phyloP scores from a whole-genome alignment of 2,329 filamentous ascomycete species.

The Capronia coronata region DNA sequence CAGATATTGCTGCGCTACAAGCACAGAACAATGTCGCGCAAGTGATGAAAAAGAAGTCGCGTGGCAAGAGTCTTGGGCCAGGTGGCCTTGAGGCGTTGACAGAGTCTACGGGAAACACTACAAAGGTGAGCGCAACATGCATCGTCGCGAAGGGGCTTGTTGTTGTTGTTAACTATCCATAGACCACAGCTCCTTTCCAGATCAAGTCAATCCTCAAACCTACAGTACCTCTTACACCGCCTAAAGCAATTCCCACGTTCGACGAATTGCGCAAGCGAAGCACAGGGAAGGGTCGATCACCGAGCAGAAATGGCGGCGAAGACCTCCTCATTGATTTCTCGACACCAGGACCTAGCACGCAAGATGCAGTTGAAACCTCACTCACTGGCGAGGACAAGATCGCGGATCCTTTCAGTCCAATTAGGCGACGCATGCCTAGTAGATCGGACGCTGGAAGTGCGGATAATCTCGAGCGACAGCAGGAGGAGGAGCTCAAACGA shows the following conservation, averaged over 20 bases:
- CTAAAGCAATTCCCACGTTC: conserved; percentile 58
- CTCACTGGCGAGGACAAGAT: conserved; percentile 48
- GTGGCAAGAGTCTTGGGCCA: conserved; percentile 93
- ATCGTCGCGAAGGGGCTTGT: conserved; percentile 7
- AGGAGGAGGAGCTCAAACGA: conserved; percentile 59
- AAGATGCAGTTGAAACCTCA: conserved; percentile 36
- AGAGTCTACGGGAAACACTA: conserved; percentile 66
- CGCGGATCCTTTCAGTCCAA: conserved; percentile 29
- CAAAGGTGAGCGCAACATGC: conserved; percentile 55
- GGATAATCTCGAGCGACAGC: conserved; percentile 52
- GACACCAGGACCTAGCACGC: conserved; percentile 34
- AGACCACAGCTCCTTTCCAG: conserved; percentile 38
- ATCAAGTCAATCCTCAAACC: conserved; percentile 74
- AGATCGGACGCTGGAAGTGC: background rate
- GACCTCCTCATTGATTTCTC: conserved; percentile 41
- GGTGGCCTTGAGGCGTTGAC: conserved; percentile 80
- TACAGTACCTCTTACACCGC: conserved; percentile 59
- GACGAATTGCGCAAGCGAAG: conserved; percentile 45
- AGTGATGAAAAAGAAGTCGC: conserved; percentile 56
- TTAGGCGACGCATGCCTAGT: conserved; percentile 14
- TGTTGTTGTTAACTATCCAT: conserved; percentile 26
- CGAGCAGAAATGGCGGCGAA: conserved; percentile 23
- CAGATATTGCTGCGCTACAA: conserved; percentile 52
- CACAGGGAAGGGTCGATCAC: conserved; percentile 33
- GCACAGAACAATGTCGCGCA: conserved; percentile 34